Percentiles rank a stretch among this genome's conserved stretches.
Evolutionary conservation across 2,329 filamentous ascomycete species (phyloP).

Genomic region (Colletotrichum camelliae): DNA sequence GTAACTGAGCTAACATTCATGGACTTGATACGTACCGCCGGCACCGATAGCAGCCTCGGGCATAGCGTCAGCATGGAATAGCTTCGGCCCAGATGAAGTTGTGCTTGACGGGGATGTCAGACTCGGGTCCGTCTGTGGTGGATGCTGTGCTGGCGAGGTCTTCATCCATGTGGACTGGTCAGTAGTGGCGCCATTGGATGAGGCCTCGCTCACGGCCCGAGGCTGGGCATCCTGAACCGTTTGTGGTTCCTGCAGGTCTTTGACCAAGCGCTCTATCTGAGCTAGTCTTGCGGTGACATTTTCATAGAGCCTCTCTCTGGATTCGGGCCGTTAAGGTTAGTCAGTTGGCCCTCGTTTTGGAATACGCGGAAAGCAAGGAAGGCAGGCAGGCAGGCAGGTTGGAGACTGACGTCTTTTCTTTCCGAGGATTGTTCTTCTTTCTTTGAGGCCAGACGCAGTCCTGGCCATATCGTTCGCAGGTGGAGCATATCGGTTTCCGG

Average conservation of each 20-base stretch:
- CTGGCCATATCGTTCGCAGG: not conserved
- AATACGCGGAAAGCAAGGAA: not conserved
- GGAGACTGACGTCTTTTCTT: not conserved
- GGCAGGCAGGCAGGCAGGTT: not conserved
- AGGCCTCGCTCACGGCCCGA: not conserved
- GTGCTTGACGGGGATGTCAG: not conserved
- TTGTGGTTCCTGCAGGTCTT: not conserved
- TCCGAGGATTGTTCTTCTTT: not conserved
- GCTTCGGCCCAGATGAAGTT: not conserved
- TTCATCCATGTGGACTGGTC: not conserved
- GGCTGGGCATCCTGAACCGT: not conserved
- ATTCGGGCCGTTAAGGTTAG: not conserved
- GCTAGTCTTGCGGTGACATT: not conserved
- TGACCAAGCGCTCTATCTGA: not conserved
- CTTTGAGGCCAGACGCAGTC: slow-evolving; percentile 3
- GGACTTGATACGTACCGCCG: not conserved
- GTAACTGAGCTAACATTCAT: not conserved
- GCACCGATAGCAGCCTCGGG: not conserved
- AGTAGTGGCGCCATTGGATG: not conserved
- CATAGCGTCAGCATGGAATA: not conserved
- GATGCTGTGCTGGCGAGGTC: not conserved
- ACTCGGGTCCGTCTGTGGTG: not conserved
- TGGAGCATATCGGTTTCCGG: not conserved
- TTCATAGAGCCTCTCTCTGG: not conserved
- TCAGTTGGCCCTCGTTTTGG: not conserved